A percentile compares a stretch with the other conserved stretches of the same genome.
Conservation (phyloP, 495 filamentous ascomycete species). For the Hypomontagnella submonticulosa region DNA sequence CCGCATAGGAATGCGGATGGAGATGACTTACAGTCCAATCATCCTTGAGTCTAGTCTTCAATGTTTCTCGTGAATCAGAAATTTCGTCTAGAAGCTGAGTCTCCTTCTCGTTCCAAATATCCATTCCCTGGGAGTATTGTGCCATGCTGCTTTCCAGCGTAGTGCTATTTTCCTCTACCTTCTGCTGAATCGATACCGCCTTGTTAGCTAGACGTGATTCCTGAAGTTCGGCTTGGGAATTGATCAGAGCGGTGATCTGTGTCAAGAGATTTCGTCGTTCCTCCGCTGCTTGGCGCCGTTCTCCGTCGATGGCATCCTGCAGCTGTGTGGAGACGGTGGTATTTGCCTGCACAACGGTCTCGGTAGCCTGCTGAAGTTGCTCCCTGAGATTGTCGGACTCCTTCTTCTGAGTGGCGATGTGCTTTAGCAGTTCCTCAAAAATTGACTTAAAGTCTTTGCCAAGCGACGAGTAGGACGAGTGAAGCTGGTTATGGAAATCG, state of each 20-base stretch:
- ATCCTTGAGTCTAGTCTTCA: slow-evolving; percentile 84
- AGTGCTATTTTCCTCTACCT: slow-evolving; percentile 69
- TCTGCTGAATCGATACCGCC: slow-evolving; percentile 68
- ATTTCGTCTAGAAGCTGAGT: slow-evolving; percentile 75
- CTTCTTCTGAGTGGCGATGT: slow-evolving; percentile 78
- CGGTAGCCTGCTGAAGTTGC: slow-evolving; percentile 74
- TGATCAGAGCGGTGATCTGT: slow-evolving; percentile 80
- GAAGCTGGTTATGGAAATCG: slow-evolving; percentile 83
- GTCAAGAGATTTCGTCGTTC: slow-evolving; percentile 79
- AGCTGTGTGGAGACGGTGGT: slow-evolving; percentile 71
- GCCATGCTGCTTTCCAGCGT: slow-evolving; percentile 70
- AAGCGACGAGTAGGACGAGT: slow-evolving; percentile 85
- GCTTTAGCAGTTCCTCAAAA: slow-evolving; percentile 80
- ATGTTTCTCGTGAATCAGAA: slow-evolving; percentile 72
- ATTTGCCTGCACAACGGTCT: slow-evolving; percentile 72
- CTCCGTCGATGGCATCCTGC: slow-evolving; percentile 78
- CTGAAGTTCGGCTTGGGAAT: slow-evolving; percentile 76
- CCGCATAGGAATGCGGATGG: background rate
- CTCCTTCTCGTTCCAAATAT: slow-evolving; percentile 78
- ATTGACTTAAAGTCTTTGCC: slow-evolving; percentile 88
- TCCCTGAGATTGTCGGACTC: slow-evolving; percentile 78
- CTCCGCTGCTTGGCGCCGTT: slow-evolving; percentile 74
- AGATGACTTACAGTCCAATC: slow-evolving; percentile 80
- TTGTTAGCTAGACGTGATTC: slow-evolving; percentile 74
- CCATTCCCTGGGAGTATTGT: slow-evolving; percentile 76